These are phyloP conservation scores for Tuber magnatum DNA, from an alignment of 495 filamentous ascomycete genomes.

Conservation along the genomic window DNA sequence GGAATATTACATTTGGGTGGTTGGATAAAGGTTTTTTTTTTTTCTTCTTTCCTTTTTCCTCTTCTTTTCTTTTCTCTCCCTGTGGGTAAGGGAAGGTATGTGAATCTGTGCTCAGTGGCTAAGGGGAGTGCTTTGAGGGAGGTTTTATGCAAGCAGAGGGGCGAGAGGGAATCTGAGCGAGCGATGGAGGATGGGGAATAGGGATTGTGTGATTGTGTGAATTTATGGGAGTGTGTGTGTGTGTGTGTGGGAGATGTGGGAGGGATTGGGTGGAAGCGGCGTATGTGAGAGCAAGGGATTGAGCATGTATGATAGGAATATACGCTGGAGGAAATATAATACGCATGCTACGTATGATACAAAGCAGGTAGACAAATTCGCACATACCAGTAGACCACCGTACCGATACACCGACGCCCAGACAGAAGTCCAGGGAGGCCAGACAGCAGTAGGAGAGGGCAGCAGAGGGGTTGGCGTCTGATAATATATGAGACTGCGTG, in stretches of 20 bases:
- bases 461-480: neutral
- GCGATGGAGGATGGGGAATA: neutral
- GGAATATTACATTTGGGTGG: slow-evolving; percentile 4
- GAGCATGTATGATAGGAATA: slow-evolving; percentile 1
- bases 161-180: neutral
- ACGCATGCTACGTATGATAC: neutral
- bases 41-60: neutral
- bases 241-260: neutral
- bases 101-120: neutral
- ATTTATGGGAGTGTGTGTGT: neutral
- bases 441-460: neutral
- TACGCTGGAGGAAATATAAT: neutral
- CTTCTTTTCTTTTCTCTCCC: neutral
- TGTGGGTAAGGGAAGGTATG: neutral
- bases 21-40: neutral
- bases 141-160: neutral
- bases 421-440: neutral
- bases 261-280: neutral
- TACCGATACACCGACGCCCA: neutral
- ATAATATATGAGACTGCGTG: neutral
- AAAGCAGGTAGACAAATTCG: neutral
- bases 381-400: neutral
- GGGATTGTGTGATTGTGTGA: neutral
- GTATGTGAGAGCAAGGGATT: neutral
- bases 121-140: neutral